These are phyloP conservation scores for Penicillium brevicompactum DNA, from an alignment of 2,329 filamentous ascomycete species.

Conservation along the genomic window DNA sequence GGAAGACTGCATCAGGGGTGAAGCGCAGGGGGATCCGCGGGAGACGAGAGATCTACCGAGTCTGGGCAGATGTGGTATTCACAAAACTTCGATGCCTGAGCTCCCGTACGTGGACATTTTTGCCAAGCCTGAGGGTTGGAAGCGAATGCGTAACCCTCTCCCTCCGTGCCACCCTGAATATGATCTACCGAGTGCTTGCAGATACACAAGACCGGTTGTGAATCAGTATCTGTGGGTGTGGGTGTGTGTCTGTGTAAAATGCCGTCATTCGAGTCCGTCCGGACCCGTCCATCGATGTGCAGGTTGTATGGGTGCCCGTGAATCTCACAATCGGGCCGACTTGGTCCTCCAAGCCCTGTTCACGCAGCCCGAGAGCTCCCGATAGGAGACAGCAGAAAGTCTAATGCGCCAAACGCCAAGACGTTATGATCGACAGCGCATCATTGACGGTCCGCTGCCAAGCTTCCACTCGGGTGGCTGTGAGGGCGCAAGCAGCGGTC, in stretches of 20 bases:
- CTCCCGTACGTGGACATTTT: conserved; percentile 6
- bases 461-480: conserved; percentile 30
- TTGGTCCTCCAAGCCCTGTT: not conserved
- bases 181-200: not conserved
- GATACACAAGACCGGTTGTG: conserved; percentile 4
- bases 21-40: not conserved
- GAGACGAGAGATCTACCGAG: conserved; percentile 13
- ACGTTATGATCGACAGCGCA: conserved; percentile 32
- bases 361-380: not conserved
- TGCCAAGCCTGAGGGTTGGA: conserved; percentile 17
- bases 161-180: not conserved
- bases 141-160: conserved; percentile 1
- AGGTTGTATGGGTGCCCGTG: not conserved
- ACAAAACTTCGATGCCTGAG: conserved; percentile 27
- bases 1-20: conserved; percentile 16
- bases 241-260: too few species aligned
- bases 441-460: conserved; percentile 34
- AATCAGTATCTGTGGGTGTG: not conserved
- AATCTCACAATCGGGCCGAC: conserved; percentile 18
- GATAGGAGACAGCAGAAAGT: conserved; percentile 3
- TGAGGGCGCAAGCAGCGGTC: conserved; percentile 11
- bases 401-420: conserved; percentile 23
- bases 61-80: conserved; percentile 12
- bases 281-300: too few species aligned
- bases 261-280: too few species aligned